phyloP scores from a whole-genome alignment of 306 rosid genomes.

The Carpinus viminea region DNA sequence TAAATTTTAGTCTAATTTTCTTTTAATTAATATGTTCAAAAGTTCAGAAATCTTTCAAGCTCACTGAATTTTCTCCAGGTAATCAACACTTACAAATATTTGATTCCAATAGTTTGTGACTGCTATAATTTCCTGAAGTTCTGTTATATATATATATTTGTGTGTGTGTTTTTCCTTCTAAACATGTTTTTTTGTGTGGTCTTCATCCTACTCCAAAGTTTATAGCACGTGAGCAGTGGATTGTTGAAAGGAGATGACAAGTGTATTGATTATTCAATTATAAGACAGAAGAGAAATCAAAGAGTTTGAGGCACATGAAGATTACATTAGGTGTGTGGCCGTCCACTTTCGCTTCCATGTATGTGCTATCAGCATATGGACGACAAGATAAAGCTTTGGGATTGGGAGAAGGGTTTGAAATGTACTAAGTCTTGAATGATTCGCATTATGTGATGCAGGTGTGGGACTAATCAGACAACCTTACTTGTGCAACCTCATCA shows the following conservation, averaged over 20 bases:
- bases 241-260: slow-evolving; percentile 51
- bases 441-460: slow-evolving; percentile 79
- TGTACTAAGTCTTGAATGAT: slow-evolving; percentile 50
- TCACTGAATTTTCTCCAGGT: slow-evolving; percentile 65
- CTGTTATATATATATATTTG: too few relatives aligned
- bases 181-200: neutral
- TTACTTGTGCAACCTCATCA: slow-evolving; percentile 51
- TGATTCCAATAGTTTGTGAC: too few relatives aligned
- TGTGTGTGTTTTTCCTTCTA: too few relatives aligned
- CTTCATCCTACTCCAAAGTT: slow-evolving; percentile 73
- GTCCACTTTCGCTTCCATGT: slow-evolving; percentile 61
- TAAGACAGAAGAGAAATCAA: slow-evolving; percentile 35
- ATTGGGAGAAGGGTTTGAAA: slow-evolving; percentile 53
- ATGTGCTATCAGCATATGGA: slow-evolving; percentile 59
- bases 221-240: slow-evolving; percentile 52
- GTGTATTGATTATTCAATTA: slow-evolving; percentile 45
- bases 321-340: slow-evolving; percentile 55
- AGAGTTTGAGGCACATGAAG: slow-evolving; percentile 59
- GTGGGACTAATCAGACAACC: slow-evolving; percentile 45
- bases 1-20: slow-evolving; percentile 10
- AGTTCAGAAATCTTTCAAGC: slow-evolving; percentile 54
- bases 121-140: too few relatives aligned
- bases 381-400: slow-evolving; percentile 60
- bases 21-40: too few relatives aligned
- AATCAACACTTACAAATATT: slow-evolving; percentile 6